These are phyloP conservation scores for Elongisporangium undulatum DNA, from an alignment of 352 stramenopile genomes.

Conservation along the genomic window DNA sequence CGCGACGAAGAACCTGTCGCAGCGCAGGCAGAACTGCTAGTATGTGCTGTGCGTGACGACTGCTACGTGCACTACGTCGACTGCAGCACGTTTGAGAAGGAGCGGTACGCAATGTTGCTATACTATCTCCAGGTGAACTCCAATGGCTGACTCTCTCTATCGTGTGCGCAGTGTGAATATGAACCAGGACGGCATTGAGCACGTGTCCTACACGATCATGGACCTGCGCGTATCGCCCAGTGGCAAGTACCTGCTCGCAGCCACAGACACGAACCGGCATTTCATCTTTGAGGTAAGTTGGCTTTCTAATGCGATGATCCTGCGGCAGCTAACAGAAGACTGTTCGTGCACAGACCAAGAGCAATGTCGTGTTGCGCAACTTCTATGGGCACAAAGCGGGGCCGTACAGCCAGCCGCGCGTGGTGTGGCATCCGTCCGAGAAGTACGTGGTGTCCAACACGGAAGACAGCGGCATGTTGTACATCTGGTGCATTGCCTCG, in stretches of 20 bases:
- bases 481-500: conserved; percentile 74
- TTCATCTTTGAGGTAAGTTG: conserved; percentile 68
- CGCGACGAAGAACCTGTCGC: neutral
- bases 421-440: conserved; percentile 70
- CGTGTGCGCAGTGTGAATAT: conserved; percentile 64
- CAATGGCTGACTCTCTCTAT: neutral
- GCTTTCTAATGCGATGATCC: neutral
- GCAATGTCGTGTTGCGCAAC: conserved; percentile 59
- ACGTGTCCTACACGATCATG: conserved; percentile 88
- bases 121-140: neutral
- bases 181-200: conserved; percentile 82
- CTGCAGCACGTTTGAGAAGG: conserved; percentile 73
- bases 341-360: conserved; percentile 32
- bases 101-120: conserved; percentile 32
- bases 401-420: conserved; percentile 74
- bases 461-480: conserved; percentile 54
- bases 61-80: conserved; percentile 86
- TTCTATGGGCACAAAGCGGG: conserved; percentile 85
- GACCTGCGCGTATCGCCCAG: conserved; percentile 67
- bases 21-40: conserved; percentile 36
- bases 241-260: conserved; percentile 73
- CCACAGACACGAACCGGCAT: conserved; percentile 78
- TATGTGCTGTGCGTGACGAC: conserved; percentile 68
- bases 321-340: neutral
- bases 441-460: conserved; percentile 86